Base-by-base conservation (phyloP, 2,329 filamentous ascomycete species). In the Xylaria sp. region DNA sequence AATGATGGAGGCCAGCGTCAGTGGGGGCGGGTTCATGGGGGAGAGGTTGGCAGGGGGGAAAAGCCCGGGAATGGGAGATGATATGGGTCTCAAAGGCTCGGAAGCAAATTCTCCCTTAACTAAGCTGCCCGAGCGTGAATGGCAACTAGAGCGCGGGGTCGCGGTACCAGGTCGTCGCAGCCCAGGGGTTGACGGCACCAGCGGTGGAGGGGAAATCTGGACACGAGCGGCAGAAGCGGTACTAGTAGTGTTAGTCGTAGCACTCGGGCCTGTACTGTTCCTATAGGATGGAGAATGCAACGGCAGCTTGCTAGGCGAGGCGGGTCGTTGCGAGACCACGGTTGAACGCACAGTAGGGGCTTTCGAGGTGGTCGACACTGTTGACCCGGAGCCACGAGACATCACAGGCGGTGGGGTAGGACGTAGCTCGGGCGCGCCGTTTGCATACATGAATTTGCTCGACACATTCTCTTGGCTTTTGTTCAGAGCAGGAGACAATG, bases 361-460 rank as follows among this genome's bases (percentile, higher is more conserved):
- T 68, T 79, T 81, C 44, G 83, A 80, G 55, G 73, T 76, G 46
- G 75, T 78, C 8, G 82, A 85, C 44, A 80, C 74, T 7, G 74
- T 75, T 1, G 84, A 85, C 29, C 76, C 77, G 0, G 83, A 77
- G 41, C 76, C 71, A 55, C 79, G 72, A 51, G 78, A 74, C 9
- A 71, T 56, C 41, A 75, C 75, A 68, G 72, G 75, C 72, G 71
- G 70, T 63, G 70, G 71, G 63, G 70, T 73, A 58, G 60, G 71
- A 66, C 35, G 80, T 7, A 81, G 61, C 58, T 87, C 83, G 2
- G 85, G 83, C 13, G 79, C 78, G 29, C 88, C 87, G 74, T 91
- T 90, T 62, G 89, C 90, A 73, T 92, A 90, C 74, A 93, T 87
- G 79, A 93, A 92, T 72, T 90, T 91, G 75, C 81, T 81, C 6